Percentiles rank a stretch among this genome's conserved stretches.
Evolutionary conservation across 148 eudicot genomes (phyloP).

Genomic region (Camellia japonica): DNA sequence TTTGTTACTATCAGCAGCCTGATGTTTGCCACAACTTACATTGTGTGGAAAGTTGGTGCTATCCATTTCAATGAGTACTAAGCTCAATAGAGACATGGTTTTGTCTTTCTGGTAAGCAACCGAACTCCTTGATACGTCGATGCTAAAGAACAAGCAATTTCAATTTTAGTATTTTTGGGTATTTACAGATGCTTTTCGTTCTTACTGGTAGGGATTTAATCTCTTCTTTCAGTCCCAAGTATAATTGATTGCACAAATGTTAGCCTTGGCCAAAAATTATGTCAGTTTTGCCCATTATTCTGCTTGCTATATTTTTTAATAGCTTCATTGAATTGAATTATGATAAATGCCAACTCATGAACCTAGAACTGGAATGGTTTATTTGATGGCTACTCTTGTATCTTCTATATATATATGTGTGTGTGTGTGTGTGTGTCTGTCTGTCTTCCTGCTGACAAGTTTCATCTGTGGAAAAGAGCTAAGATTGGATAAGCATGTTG

Average conservation of each 20-base stretch:
- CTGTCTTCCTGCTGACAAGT: too few species aligned
- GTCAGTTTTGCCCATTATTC: background rate
- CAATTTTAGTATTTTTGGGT: background rate
- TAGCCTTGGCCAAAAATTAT: background rate
- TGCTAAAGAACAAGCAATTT: background rate
- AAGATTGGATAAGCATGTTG: too few species aligned
- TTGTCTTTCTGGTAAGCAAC: background rate
- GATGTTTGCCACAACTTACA: conserved; percentile 85
- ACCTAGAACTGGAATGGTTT: too few species aligned
- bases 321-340: background rate
- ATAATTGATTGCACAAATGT: conserved; percentile 1
- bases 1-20: conserved; percentile 74
- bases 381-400: too few species aligned
- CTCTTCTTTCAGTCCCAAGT: background rate
- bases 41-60: conserved; percentile 96
- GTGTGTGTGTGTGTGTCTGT: too few species aligned
- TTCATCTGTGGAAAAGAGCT: too few species aligned
- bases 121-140: background rate
- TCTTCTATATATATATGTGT: too few species aligned
- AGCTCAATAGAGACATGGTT: conserved; percentile 5
- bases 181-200: background rate
- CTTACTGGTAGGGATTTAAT: background rate
- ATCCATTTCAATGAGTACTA: conserved; percentile 83
- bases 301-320: background rate
- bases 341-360: background rate